Percentiles rank a stretch among this genome's conserved stretches.
These are phyloP conservation scores for Eutrema salsugineum DNA, from an alignment of 441 rosid species.

Conservation along the genomic window DNA sequence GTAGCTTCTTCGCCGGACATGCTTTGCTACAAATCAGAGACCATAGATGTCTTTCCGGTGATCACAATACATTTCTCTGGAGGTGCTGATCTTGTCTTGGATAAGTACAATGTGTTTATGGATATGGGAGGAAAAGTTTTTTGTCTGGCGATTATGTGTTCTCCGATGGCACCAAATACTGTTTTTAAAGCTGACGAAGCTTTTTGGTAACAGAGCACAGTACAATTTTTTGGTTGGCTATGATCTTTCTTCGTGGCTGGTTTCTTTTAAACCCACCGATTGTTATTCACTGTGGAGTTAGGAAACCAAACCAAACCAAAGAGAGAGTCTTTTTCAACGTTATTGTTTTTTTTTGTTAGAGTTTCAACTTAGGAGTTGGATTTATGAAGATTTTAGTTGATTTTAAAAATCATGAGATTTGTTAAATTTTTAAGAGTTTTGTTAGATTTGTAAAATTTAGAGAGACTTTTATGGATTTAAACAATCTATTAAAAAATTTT, in stretches of 20 bases:
- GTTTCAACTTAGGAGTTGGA: no score
- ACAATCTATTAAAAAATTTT: no score
- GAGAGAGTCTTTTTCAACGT: background rate
- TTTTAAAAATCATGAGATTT: no score
- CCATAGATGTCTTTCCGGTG: background rate
- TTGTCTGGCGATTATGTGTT: background rate
- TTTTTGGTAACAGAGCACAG: slow-evolving; percentile 16
- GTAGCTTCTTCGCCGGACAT: background rate
- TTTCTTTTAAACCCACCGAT: slow-evolving; percentile 9
- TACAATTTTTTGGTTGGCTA: slow-evolving; percentile 6
- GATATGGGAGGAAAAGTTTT: background rate
- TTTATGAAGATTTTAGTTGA: no score
- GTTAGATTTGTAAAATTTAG: no score
- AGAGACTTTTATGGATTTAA: no score
- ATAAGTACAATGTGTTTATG: background rate
- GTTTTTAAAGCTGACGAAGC: background rate
- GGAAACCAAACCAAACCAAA: background rate
- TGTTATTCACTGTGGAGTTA: slow-evolving; percentile 5
- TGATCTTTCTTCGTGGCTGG: background rate
- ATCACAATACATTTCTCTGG: slow-evolving; percentile 7
- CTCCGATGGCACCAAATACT: background rate
- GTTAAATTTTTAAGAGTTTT: no score
- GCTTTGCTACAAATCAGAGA: background rate
- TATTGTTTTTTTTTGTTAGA: background rate
- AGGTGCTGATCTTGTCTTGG: slow-evolving; percentile 13